Evolutionary conservation across 2,329 filamentous ascomycete genomes (phyloP).

Genomic region (Pseudocercospora macadamiae): DNA sequence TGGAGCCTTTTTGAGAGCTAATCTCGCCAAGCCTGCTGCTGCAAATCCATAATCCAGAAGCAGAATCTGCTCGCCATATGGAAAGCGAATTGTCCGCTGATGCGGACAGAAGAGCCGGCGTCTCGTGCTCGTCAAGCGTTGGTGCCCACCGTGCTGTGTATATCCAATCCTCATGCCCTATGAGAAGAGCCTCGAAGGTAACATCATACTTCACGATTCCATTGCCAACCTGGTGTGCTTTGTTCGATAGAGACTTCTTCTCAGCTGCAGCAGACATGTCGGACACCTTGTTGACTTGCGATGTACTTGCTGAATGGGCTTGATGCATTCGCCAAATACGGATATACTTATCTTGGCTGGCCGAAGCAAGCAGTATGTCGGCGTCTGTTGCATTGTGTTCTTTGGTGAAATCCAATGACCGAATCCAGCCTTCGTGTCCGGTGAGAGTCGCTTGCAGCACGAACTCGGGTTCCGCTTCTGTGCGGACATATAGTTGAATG

Average conservation of each 20-base stretch:
- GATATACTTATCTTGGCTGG: constrained; percentile 96
- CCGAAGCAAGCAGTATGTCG: constrained; percentile 84
- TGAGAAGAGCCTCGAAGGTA: constrained; percentile 88
- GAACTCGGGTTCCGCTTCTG: constrained; percentile 58
- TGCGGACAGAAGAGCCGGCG: constrained; percentile 69
- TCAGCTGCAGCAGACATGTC: constrained; percentile 11
- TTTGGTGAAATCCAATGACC: constrained; percentile 76
- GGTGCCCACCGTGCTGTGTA: constrained; percentile 81
- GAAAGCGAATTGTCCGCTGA: constrained; percentile 95
- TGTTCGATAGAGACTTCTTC: constrained; percentile 75
- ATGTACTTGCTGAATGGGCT: constrained; percentile 51
- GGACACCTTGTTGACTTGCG: constrained; percentile 4
- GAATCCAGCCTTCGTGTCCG: constrained; percentile 94
- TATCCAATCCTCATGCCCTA: constrained; percentile 98
- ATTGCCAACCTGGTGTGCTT: constrained; percentile 75
- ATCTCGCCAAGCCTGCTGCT: constrained; percentile 86
- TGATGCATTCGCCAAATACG: constrained; percentile 85
- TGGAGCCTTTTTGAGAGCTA: constrained; percentile 91
- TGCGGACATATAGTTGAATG: constrained; percentile 77
- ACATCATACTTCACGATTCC: constrained; percentile 69
- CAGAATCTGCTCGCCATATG: constrained; percentile 84
- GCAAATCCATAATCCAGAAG: constrained; percentile 90
- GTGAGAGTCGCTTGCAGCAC: constrained; percentile 73
- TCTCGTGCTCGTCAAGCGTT: constrained; percentile 44
- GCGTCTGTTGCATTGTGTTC: constrained; percentile 59